phyloP scores from a whole-genome alignment of 345 rosid genomes.

The Acer yangbiense region DNA sequence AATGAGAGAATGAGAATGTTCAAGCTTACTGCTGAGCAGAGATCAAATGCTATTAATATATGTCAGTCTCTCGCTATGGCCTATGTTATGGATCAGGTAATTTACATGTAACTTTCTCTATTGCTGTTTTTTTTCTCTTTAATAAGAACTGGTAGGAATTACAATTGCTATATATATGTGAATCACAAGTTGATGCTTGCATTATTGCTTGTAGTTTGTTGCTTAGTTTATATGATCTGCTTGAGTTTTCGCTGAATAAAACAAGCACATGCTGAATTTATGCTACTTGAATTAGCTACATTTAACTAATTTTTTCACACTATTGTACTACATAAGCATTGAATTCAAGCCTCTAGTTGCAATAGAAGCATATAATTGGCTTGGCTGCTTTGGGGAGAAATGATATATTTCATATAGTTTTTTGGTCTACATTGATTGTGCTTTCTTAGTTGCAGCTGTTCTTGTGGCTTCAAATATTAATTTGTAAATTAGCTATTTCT shows the following conservation, averaged over 20 bases:
- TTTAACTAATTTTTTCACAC: not conserved
- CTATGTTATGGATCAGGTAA: slow-evolving; percentile 95
- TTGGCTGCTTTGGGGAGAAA: not conserved
- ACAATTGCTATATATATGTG: not conserved
- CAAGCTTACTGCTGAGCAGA: slow-evolving; percentile 62
- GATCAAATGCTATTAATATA: slow-evolving; percentile 70
- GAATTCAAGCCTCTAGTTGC: slow-evolving; percentile 2
- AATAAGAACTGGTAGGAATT: not conserved
- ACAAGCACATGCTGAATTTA: not conserved
- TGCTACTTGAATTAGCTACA: slow-evolving; percentile 4
- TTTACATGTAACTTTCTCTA: slow-evolving; percentile 2
- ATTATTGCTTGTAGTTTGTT: not conserved
- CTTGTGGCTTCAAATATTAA: slow-evolving; percentile 7
- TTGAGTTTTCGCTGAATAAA: not conserved
- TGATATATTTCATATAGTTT: not conserved
- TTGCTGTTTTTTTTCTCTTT: not conserved
- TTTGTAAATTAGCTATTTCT: slow-evolving; percentile 10
- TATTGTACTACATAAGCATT: not conserved
- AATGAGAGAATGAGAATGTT: slow-evolving; percentile 29
- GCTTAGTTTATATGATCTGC: not conserved
- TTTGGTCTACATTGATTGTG: not conserved
- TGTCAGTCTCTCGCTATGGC: slow-evolving; percentile 83
- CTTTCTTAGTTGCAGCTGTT: not conserved
- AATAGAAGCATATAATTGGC: not conserved
- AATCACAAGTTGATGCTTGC: not conserved